Conservation (phyloP, 2,329 filamentous ascomycete genomes). For the Cercospora sesami region DNA sequence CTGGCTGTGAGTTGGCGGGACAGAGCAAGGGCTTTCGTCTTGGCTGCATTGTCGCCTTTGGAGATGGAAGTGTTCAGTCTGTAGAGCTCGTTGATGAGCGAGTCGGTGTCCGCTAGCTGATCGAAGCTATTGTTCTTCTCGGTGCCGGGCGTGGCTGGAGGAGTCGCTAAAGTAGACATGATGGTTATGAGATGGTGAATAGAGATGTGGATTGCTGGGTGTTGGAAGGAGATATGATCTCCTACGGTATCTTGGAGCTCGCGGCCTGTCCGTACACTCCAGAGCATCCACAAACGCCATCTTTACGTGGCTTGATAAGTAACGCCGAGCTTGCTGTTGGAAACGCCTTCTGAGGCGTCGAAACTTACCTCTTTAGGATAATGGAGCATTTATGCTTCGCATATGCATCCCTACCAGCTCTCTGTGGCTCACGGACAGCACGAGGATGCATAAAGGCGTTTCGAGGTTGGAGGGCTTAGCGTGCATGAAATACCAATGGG, state of each 20-base stretch:
- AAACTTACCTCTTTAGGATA: not conserved
- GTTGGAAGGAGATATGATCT: not conserved
- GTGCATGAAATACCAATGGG: not conserved
- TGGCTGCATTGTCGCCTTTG: constrained; percentile 1
- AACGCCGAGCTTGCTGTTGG: not conserved
- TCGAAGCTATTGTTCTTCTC: not conserved
- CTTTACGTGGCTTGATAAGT: not conserved
- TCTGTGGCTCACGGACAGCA: not conserved
- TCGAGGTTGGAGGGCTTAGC: not conserved
- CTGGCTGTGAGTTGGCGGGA: constrained; percentile 10
- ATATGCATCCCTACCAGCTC: not conserved
- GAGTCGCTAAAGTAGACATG: not conserved
- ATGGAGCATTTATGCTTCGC: not conserved
- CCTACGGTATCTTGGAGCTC: not conserved
- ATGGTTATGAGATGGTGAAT: not conserved
- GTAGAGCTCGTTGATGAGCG: not conserved
- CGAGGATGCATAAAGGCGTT: not conserved
- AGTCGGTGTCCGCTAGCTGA: not conserved
- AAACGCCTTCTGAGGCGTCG: not conserved
- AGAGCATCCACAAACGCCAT: not conserved
- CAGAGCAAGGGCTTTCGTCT: not conserved
- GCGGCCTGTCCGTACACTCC: not conserved
- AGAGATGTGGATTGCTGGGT: not conserved
- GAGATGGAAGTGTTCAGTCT: not conserved
- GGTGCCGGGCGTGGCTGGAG: not conserved